These are phyloP conservation scores for Debaryomyces castellii DNA, from an alignment of 805 yeast genomes.

Conservation along the genomic window DNA sequence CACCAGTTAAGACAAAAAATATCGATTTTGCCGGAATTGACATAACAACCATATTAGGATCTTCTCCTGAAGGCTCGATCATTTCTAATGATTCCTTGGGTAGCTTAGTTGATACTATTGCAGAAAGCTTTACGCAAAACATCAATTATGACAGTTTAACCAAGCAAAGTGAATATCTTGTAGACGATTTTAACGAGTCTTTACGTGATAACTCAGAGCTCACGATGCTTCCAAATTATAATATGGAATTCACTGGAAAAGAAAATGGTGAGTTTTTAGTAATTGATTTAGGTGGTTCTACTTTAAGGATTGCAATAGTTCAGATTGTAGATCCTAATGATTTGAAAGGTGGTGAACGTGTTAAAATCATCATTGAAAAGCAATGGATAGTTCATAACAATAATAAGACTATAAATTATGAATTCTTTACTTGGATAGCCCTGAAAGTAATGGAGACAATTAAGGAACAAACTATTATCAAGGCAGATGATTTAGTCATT, in stretches of 20 bases:
- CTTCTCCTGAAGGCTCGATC: slow-evolving; percentile 1
- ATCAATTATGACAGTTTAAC: slow-evolving; percentile 5
- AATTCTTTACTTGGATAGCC: slow-evolving; percentile 46
- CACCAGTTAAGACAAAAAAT: not conserved
- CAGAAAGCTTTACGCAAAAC: not conserved
- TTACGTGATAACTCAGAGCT: slow-evolving; percentile 24
- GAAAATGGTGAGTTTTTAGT: slow-evolving; percentile 41
- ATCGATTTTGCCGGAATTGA: not conserved
- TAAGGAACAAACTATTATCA: slow-evolving; percentile 15
- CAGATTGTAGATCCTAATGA: slow-evolving; percentile 20
- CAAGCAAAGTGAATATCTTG: slow-evolving; percentile 18
- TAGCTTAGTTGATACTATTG: not conserved
- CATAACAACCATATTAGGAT: not conserved
- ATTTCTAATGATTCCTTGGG: not conserved
- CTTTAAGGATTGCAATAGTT: slow-evolving; percentile 44
- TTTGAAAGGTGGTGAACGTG: slow-evolving; percentile 18
- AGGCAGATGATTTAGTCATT: slow-evolving; percentile 14
- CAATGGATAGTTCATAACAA: slow-evolving; percentile 40
- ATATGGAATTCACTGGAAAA: slow-evolving; percentile 37
- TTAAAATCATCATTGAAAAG: slow-evolving; percentile 26
- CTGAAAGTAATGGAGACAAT: slow-evolving; percentile 29
- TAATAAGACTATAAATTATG: slow-evolving; percentile 37
- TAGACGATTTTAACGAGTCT: slow-evolving; percentile 29
- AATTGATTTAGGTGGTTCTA: slow-evolving; percentile 60
- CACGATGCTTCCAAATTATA: slow-evolving; percentile 41